Evolutionary conservation across 1,284 basidiomycete genomes (phyloP).

Genomic region (Schizophyllum commune): DNA sequence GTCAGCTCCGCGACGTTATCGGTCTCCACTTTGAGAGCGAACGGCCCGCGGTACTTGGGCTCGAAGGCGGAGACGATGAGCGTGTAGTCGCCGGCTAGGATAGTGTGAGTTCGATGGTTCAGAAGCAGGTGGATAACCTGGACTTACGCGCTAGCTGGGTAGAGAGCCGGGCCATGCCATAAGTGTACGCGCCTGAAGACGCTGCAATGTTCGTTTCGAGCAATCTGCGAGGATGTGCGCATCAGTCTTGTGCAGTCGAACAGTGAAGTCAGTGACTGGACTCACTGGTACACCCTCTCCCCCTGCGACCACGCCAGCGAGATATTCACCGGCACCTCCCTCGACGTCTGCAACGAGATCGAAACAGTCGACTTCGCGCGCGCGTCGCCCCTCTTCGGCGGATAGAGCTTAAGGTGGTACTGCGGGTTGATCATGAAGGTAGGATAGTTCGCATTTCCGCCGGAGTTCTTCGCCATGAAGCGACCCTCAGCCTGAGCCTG

Average conservation of each 20-base stretch:
- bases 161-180: constrained; percentile 60
- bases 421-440: constrained; percentile 91
- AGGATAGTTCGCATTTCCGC: constrained; percentile 75
- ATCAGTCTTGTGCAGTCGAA: background rate
- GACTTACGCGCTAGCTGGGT: constrained; percentile 50
- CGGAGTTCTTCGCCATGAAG: constrained; percentile 68
- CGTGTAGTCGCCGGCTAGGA: constrained; percentile 75
- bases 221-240: constrained; percentile 30
- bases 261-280: too few relatives aligned
- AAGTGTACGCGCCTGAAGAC: constrained; percentile 77
- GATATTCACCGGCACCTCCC: constrained; percentile 70
- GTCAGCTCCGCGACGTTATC: constrained; percentile 59
- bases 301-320: constrained; percentile 72
- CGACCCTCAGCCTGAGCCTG: constrained; percentile 45
- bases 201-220: constrained; percentile 60
- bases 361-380: constrained; percentile 36
- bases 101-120: background rate
- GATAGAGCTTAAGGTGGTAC: constrained; percentile 58
- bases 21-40: constrained; percentile 57
- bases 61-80: constrained; percentile 80
- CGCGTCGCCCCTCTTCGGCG: constrained; percentile 18
- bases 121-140: background rate
- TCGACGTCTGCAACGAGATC: constrained; percentile 49
- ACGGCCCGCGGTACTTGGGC: constrained; percentile 59
- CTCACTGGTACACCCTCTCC: constrained; percentile 62